Percentiles rank a stretch among this genome's conserved stretches.
These are phyloP conservation scores for Lasiosphaeriaceae sp. DNA, from an alignment of 495 filamentous ascomycete genomes.

Conservation along the genomic window DNA sequence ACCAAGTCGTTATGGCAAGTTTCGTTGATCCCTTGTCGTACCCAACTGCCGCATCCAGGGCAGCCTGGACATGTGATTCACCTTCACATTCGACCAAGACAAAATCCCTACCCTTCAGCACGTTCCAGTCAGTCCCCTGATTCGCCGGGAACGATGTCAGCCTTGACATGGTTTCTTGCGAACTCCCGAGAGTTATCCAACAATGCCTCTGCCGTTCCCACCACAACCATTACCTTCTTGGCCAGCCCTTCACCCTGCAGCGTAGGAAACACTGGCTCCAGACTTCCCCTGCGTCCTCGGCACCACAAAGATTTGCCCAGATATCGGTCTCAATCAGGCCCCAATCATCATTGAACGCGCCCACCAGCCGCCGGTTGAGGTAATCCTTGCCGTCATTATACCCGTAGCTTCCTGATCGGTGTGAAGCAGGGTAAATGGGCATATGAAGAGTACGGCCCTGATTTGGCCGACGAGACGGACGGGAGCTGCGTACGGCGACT, in stretches of 20 bases:
- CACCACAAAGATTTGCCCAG: slow-evolving; percentile 16
- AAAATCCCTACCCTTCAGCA: slow-evolving; percentile 1
- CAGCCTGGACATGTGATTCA: slow-evolving; percentile 19
- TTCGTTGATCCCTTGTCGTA: slow-evolving; percentile 16
- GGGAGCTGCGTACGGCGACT: not conserved
- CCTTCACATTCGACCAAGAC: slow-evolving; percentile 18
- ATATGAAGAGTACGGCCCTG: slow-evolving; percentile 10
- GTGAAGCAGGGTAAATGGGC: slow-evolving; percentile 9
- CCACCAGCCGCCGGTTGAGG: slow-evolving; percentile 5
- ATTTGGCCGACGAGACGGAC: not conserved
- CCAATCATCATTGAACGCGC: slow-evolving; percentile 5
- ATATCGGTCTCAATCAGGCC: slow-evolving; percentile 7
- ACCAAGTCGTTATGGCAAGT: slow-evolving; percentile 10
- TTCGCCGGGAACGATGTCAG: slow-evolving; percentile 1
- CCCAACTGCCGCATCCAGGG: slow-evolving; percentile 12
- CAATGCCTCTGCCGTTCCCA: slow-evolving; percentile 17
- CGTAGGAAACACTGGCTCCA: slow-evolving; percentile 10
- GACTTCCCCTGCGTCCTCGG: not conserved
- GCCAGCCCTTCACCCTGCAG: slow-evolving; percentile 2
- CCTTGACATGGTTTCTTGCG: not conserved
- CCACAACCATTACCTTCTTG: slow-evolving; percentile 12
- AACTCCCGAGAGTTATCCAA: slow-evolving; percentile 17
- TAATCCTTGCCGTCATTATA: slow-evolving; percentile 13
- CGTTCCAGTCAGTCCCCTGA: not conserved
- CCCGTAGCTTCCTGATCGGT: not conserved